phyloP scores from a whole-genome alignment of 257 asterid genomes.

The Primulina tabacum region DNA sequence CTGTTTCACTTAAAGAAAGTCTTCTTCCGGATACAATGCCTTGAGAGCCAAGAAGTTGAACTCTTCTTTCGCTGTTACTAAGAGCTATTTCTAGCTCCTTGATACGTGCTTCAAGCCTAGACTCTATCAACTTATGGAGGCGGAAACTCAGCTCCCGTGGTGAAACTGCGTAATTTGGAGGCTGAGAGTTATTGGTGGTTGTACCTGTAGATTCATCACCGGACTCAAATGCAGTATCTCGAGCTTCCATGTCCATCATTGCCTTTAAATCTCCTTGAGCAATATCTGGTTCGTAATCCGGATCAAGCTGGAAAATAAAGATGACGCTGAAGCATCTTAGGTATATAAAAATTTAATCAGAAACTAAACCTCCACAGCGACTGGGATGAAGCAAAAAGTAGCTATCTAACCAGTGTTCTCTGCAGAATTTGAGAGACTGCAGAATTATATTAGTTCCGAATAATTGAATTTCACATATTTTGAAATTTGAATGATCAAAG shows the following conservation, averaged over 20 bases:
- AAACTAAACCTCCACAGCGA: neutral
- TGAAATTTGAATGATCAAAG: neutral
- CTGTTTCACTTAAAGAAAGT: slow-evolving; percentile 30
- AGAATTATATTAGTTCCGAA: neutral
- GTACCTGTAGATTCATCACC: slow-evolving; percentile 28
- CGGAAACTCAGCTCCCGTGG: slow-evolving; percentile 60
- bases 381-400: neutral
- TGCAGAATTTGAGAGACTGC: neutral
- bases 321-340: slow-evolving; percentile 9
- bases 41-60: slow-evolving; percentile 30
- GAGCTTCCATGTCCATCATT: slow-evolving; percentile 20
- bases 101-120: slow-evolving; percentile 50
- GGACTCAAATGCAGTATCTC: slow-evolving; percentile 23
- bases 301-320: slow-evolving; percentile 39
- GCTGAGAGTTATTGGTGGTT: slow-evolving; percentile 26
- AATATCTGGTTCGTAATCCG: slow-evolving; percentile 41
- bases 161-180: slow-evolving; percentile 53
- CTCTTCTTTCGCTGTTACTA: slow-evolving; percentile 26
- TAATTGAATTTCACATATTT: neutral
- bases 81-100: slow-evolving; percentile 59
- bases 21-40: slow-evolving; percentile 19
- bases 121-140: slow-evolving; percentile 59
- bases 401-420: neutral
- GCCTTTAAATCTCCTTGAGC: slow-evolving; percentile 41
- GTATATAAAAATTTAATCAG: neutral